Evolutionary conservation across 176 grass and related monocot genomes (phyloP).

Genomic region (Hyparrhenia diplandra): DNA sequence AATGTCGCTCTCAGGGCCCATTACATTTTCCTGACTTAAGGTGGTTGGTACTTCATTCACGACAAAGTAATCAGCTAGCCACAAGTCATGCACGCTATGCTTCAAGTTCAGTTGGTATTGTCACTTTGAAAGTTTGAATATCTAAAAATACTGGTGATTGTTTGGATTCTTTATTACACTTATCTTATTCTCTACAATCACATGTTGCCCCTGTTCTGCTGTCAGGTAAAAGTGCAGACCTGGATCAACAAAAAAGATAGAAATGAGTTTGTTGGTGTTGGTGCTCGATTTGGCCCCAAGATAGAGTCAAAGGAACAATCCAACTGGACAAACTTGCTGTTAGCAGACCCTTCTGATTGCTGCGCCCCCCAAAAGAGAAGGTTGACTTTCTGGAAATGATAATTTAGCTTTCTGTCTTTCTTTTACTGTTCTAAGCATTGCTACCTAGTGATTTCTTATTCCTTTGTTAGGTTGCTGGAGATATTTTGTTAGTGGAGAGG

Average conservation of each 20-base stretch:
- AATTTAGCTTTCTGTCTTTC: not conserved
- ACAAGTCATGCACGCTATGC: slow-evolving; percentile 1
- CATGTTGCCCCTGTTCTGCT: slow-evolving; percentile 15
- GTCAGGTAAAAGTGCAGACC: slow-evolving; percentile 89
- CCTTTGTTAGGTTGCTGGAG: slow-evolving; percentile 58
- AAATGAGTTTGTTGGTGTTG: slow-evolving; percentile 90
- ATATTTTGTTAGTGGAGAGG: slow-evolving; percentile 77
- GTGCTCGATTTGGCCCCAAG: slow-evolving; percentile 80
- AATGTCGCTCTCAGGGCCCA: not conserved
- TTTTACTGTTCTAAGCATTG: slow-evolving; percentile 3
- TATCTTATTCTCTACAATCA: not conserved
- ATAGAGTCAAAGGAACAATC: slow-evolving; percentile 87
- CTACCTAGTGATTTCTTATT: slow-evolving; percentile 11
- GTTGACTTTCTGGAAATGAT: slow-evolving; percentile 34
- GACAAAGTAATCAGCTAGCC: not conserved
- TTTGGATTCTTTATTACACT: not conserved
- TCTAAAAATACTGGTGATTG: not conserved
- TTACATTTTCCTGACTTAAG: not conserved
- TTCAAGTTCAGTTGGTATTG: not conserved
- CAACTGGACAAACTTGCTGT: slow-evolving; percentile 52
- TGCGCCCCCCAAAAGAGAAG: slow-evolving; percentile 52
- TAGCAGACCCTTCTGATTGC: slow-evolving; percentile 71
- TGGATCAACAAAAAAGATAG: slow-evolving; percentile 72
- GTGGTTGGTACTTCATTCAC: not conserved
- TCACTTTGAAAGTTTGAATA: not conserved